phyloP scores from a whole-genome alignment of 257 asterid genomes.

The Hygrophila difformis region DNA sequence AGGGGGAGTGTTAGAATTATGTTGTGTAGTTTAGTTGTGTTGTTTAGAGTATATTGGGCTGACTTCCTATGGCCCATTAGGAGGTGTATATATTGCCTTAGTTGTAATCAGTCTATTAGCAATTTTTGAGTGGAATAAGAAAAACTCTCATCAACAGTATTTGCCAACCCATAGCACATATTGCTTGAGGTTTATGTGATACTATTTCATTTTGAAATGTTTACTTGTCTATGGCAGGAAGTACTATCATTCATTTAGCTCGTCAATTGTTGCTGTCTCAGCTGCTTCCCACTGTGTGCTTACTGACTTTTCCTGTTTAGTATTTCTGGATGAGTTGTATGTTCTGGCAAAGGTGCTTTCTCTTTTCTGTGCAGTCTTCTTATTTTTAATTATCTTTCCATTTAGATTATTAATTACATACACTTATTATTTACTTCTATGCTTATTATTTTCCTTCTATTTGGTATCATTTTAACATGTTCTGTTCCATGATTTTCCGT shows the following conservation, averaged over 20 bases:
- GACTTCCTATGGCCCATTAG: no score
- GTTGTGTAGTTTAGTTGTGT: no score
- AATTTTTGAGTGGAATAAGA: no score
- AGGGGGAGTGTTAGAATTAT: no score
- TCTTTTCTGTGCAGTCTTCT: constrained; percentile 7
- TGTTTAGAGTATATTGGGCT: no score
- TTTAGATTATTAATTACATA: not conserved
- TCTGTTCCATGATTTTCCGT: constrained; percentile 2
- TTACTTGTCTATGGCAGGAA: constrained; percentile 51
- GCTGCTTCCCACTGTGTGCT: constrained; percentile 40
- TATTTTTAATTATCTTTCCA: not conserved
- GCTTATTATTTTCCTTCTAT: not conserved
- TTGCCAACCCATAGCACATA: not conserved
- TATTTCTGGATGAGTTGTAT: constrained; percentile 75
- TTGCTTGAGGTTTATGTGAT: constrained; percentile 3
- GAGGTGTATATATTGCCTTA: no score
- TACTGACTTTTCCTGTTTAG: constrained; percentile 48
- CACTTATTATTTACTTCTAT: constrained; percentile 6
- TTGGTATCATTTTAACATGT: no score
- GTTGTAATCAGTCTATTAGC: no score
- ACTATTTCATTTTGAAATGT: constrained; percentile 10
- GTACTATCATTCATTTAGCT: constrained; percentile 57
- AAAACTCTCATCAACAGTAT: no score
- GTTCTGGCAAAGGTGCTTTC: constrained; percentile 52
- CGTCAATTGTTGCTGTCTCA: constrained; percentile 42